Evolutionary conservation across 2,329 filamentous ascomycete genomes (phyloP).

Genomic region (Elsinoe batatas): DNA sequence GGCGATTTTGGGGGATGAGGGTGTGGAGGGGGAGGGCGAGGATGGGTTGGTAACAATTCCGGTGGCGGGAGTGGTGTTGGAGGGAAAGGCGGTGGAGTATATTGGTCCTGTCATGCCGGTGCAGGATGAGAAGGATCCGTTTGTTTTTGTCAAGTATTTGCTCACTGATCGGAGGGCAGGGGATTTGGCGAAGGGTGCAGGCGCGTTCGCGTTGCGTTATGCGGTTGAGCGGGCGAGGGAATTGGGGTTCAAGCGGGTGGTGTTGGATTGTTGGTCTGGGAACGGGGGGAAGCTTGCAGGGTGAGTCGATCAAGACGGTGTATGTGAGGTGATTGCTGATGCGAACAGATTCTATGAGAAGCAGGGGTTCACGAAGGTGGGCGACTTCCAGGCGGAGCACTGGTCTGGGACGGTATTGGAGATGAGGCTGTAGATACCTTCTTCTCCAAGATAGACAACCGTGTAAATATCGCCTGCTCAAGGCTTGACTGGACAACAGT

Average conservation of each 20-base stretch:
- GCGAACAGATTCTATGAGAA: neutral
- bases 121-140: neutral
- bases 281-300: neutral
- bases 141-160: neutral
- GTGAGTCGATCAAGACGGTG: neutral
- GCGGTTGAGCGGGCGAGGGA: neutral
- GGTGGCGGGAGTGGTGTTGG: neutral
- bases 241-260: neutral
- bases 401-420: neutral
- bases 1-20: neutral
- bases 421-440: neutral
- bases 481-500: too few species aligned
- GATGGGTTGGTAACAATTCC: neutral
- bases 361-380: neutral
- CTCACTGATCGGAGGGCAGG: neutral
- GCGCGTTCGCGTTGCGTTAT: neutral
- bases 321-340: neutral
- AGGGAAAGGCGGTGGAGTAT: neutral
- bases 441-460: too few species aligned
- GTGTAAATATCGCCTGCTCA: too few species aligned
- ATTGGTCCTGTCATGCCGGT: neutral
- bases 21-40: neutral
- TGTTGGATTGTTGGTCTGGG: neutral
- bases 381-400: neutral
- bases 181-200: neutral